Evolutionary conservation across 495 filamentous ascomycete genomes (phyloP).

Genomic region (Hypoxylon subgilvum): DNA sequence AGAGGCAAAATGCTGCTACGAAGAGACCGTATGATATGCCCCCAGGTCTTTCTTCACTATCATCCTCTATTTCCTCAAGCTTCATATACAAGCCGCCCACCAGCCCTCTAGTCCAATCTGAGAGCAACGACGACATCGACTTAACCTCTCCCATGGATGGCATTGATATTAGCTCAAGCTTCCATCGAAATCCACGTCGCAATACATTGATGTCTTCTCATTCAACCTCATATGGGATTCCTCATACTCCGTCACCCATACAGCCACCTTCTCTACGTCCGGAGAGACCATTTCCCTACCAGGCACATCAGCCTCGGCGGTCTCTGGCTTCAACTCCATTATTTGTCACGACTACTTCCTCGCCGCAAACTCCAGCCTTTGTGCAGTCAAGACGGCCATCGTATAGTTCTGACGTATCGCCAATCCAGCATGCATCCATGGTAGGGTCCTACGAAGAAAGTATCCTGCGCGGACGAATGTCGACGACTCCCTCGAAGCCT

Average conservation of each 20-base stretch:
- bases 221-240: conserved; percentile 39
- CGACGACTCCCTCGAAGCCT: conserved; percentile 91
- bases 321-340: conserved; percentile 70
- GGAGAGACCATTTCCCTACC: conserved; percentile 65
- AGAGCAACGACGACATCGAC: conserved; percentile 84
- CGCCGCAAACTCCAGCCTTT: conserved; percentile 66
- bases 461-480: conserved; percentile 94
- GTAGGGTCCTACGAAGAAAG: conserved; percentile 98
- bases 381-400: conserved; percentile 71
- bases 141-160: conserved; percentile 58
- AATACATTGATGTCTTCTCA: conserved; percentile 49
- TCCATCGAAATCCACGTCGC: conserved; percentile 41
- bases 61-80: conserved; percentile 77
- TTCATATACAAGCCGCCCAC: conserved; percentile 89
- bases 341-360: conserved; percentile 58
- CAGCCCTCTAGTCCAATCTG: conserved; percentile 88
- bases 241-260: conserved; percentile 44
- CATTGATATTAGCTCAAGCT: conserved; percentile 46
- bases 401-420: conserved; percentile 72
- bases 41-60: conserved; percentile 67
- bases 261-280: conserved; percentile 48
- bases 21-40: conserved; percentile 42
- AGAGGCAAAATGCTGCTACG: conserved; percentile 38
- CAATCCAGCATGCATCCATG: conserved; percentile 88
- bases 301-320: conserved; percentile 73